phyloP scores from a whole-genome alignment of 169 alveolate genomes.

The Amoebophrya sp. region DNA sequence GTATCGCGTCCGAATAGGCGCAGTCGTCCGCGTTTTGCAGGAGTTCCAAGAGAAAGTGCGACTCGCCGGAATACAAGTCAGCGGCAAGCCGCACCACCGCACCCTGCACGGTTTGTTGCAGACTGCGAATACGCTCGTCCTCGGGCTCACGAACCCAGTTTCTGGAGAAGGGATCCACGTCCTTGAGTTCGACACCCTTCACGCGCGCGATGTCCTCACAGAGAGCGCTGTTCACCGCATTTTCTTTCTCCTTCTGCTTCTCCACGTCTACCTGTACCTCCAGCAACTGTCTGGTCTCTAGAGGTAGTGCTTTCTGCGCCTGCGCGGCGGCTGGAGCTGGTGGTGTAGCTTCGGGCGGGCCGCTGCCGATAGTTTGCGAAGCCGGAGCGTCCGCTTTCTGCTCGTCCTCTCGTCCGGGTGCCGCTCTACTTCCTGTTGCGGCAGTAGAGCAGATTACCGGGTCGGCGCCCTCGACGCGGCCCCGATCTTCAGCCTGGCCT shows the following conservation, averaged over 20 bases:
- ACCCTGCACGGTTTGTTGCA: not conserved
- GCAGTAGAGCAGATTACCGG: no score
- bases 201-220: not conserved
- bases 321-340: not conserved
- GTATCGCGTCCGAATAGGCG: not conserved
- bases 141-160: not conserved
- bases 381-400: no score
- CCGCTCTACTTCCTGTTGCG: no score
- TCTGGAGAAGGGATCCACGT: not conserved
- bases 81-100: slow-evolving; percentile 1
- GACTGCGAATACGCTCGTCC: not conserved
- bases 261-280: no score
- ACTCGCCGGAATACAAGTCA: not conserved
- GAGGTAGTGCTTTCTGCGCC: no score
- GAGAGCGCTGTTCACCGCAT: not conserved
- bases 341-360: not conserved
- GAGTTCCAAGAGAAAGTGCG: not conserved
- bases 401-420: no score
- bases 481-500: no score
- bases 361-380: not conserved
- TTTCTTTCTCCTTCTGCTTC: not conserved
- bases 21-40: not conserved
- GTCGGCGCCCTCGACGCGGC: no score
- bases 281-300: no score
- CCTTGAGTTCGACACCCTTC: not conserved